phyloP scores from a whole-genome alignment of 331 rosid genomes.

The Quercus phellos region DNA sequence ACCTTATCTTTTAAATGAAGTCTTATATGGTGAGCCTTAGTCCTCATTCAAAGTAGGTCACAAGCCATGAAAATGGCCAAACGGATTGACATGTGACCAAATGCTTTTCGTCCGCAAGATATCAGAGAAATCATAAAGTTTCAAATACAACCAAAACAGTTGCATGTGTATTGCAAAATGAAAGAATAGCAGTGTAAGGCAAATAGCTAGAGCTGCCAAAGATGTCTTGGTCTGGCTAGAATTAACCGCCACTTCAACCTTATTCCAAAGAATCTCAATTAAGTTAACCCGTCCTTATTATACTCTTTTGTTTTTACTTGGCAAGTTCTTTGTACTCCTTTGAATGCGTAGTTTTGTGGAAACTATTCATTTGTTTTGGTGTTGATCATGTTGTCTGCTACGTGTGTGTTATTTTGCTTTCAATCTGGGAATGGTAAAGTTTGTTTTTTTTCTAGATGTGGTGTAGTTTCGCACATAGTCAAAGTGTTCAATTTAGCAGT shows the following conservation, averaged over 20 bases:
- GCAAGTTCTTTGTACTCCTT: slow-evolving; percentile 3
- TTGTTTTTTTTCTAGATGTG: no score
- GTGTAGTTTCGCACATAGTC: no score
- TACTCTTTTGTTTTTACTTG: neutral
- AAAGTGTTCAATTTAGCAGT: no score
- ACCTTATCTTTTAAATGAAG: neutral
- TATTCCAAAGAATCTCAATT: no score
- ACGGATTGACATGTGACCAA: neutral
- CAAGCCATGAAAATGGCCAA: neutral
- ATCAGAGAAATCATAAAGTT: neutral
- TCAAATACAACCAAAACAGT: neutral
- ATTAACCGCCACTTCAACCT: neutral
- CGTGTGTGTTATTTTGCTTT: no score
- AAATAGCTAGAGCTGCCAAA: neutral
- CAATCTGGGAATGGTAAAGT: no score
- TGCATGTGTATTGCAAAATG: neutral
- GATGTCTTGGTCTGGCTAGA: slow-evolving; percentile 11
- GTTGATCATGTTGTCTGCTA: no score
- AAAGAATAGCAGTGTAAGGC: neutral
- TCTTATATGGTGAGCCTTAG: neutral
- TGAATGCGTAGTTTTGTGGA: slow-evolving; percentile 8
- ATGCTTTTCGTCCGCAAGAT: neutral
- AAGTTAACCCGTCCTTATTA: neutral
- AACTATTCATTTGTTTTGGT: neutral
- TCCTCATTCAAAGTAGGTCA: neutral